Evolutionary conservation across 768 basidiomycete species (phyloP).

Genomic region (Lactarius hatsudake): DNA sequence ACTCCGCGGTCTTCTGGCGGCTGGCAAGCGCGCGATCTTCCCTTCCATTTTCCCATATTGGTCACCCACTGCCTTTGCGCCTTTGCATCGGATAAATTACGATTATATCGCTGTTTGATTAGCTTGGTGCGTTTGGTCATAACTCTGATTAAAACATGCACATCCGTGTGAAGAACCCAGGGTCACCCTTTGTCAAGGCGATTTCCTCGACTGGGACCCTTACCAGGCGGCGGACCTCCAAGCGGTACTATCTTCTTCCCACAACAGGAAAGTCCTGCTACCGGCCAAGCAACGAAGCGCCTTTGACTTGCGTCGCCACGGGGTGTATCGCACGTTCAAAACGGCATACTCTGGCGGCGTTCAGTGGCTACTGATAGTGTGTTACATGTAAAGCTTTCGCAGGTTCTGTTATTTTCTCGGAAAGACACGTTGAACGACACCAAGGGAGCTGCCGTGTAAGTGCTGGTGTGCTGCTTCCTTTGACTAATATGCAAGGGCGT

Average conservation of each 20-base stretch:
- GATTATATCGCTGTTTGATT: background rate
- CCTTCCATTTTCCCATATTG: background rate
- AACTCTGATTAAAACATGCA: background rate
- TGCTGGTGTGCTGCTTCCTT: conserved; percentile 3
- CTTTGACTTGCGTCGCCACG: conserved; percentile 16
- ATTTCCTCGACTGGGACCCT: background rate
- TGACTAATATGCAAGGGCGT: conserved; percentile 15
- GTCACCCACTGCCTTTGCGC: background rate
- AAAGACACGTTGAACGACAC: no score
- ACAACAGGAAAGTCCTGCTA: conserved; percentile 13
- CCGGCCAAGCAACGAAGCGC: conserved; percentile 16
- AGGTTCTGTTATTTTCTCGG: background rate
- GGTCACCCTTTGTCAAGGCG: conserved; percentile 5
- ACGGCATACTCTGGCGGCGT: conserved; percentile 11
- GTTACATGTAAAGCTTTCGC: conserved; percentile 12
- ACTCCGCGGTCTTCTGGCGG: background rate
- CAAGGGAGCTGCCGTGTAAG: conserved; percentile 6
- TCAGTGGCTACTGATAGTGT: conserved; percentile 12
- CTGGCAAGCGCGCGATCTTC: background rate
- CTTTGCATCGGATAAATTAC: background rate
- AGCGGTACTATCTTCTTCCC: conserved; percentile 18
- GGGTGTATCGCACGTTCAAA: conserved; percentile 7
- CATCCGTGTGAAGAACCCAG: background rate
- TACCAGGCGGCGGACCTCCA: conserved; percentile 2
- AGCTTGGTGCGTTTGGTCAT: background rate